Conservation (phyloP, 1,284 basidiomycete species). For the Irpex sp. region DNA sequence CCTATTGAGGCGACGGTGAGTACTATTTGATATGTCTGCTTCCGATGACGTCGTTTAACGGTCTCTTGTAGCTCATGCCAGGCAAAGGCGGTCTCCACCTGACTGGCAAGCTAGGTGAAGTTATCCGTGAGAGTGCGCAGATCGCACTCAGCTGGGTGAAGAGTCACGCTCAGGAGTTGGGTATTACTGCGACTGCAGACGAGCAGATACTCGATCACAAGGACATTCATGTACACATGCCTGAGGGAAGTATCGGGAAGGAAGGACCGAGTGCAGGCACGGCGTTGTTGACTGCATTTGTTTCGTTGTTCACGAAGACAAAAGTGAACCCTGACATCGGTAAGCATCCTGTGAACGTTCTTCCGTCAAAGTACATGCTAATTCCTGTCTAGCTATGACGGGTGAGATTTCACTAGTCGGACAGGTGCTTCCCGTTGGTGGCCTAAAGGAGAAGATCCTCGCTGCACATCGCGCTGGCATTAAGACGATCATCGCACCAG, state of each 20-base stretch:
- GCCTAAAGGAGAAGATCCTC: constrained; percentile 92
- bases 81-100: constrained; percentile 87
- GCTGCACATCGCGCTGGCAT: constrained; percentile 93
- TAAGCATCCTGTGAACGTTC: constrained; percentile 32
- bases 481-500: constrained; percentile 85
- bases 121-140: constrained; percentile 93
- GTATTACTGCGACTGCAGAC: constrained; percentile 69
- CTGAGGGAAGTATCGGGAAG: constrained; percentile 95
- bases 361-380: not conserved
- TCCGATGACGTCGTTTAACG: constrained; percentile 1
- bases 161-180: constrained; percentile 82
- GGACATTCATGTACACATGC: constrained; percentile 94
- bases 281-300: constrained; percentile 87
- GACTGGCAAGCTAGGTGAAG: constrained; percentile 96
- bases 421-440: constrained; percentile 90
- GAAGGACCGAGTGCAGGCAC: constrained; percentile 97
- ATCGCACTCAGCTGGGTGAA: constrained; percentile 94
- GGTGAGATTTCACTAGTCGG: constrained; percentile 92
- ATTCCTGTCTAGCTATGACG: constrained; percentile 70
- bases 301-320: constrained; percentile 84
- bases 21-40: constrained; percentile 12
- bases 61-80: constrained; percentile 70
- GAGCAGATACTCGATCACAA: constrained; percentile 79
- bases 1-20: constrained; percentile 89
- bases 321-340: constrained; percentile 83